phyloP scores from a whole-genome alignment of 176 grass and related monocot species.

The Hyparrhenia diplandra region DNA sequence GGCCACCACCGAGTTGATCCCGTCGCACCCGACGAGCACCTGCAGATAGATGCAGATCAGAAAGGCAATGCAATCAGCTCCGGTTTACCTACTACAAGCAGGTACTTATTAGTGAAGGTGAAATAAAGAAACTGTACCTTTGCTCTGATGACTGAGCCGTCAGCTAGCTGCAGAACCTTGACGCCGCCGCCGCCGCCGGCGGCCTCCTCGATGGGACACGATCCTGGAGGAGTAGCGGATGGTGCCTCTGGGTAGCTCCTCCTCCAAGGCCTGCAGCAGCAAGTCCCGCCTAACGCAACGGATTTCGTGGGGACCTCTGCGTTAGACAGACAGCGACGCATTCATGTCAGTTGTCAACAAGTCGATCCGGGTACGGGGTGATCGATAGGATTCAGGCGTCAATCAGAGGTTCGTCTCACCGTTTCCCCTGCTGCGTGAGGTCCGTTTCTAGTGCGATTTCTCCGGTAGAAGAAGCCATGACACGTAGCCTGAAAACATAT shows the following conservation, averaged over 20 bases:
- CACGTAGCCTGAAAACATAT: neutral
- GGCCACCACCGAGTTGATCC: conserved; percentile 69
- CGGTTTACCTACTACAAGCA: too few relatives aligned
- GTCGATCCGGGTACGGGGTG: neutral
- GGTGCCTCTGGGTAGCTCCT: conserved; percentile 48
- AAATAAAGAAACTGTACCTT: conserved; percentile 37
- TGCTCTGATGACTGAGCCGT: conserved; percentile 53
- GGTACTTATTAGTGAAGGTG: too few relatives aligned
- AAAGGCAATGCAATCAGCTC: neutral
- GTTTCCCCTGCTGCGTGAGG: neutral
- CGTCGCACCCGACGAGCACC: conserved; percentile 68
- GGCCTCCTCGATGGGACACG: conserved; percentile 47
- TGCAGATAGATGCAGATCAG: conserved; percentile 9
- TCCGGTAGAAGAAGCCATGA: conserved; percentile 10
- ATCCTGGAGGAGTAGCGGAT: conserved; percentile 83
- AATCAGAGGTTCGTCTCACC: neutral
- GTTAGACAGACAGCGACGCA: neutral
- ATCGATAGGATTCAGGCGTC: neutral
- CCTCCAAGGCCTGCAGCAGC: conserved; percentile 44
- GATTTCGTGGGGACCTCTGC: conserved; percentile 40
- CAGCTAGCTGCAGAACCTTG: conserved; percentile 64
- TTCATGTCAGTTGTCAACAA: neutral
- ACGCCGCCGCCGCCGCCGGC: conserved; percentile 7
- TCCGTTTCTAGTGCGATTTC: neutral
- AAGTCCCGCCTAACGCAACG: conserved; percentile 53